Evolutionary conservation across 805 yeast species (phyloP).

Genomic region (Scheffersomyces coipomensis): DNA sequence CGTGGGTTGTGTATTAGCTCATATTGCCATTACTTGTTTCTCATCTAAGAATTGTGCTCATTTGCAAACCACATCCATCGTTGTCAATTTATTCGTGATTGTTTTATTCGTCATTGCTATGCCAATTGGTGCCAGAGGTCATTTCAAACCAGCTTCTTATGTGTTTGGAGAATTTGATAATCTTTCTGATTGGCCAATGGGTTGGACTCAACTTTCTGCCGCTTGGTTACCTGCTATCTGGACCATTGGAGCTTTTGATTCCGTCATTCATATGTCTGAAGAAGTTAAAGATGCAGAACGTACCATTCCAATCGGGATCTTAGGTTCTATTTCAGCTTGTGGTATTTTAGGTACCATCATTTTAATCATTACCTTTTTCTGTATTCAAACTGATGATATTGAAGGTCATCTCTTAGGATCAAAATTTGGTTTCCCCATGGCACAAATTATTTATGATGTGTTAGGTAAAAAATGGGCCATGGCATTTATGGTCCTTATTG

Average conservation of each 20-base stretch:
- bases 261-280: conserved; percentile 32
- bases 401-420: conserved; percentile 17
- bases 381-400: conserved; percentile 21
- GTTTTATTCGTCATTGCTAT: conserved; percentile 24
- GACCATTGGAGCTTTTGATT: conserved; percentile 35
- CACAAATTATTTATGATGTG: conserved; percentile 26
- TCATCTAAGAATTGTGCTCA: conserved; percentile 21
- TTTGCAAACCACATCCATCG: conserved; percentile 25
- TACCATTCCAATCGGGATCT: conserved; percentile 29
- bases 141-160: conserved; percentile 47
- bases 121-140: conserved; percentile 25
- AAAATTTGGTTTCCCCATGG: conserved; percentile 26
- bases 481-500: conserved; percentile 25
- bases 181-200: conserved; percentile 53
- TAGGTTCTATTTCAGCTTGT: conserved; percentile 27
- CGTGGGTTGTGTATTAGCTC: conserved; percentile 25
- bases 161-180: conserved; percentile 56
- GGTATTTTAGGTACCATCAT: conserved; percentile 22
- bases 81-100: conserved; percentile 20
- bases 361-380: conserved; percentile 21
- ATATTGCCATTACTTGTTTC: conserved; percentile 20
- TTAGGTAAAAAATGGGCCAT: conserved; percentile 30
- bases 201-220: conserved; percentile 41
- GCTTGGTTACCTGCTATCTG: conserved; percentile 31
- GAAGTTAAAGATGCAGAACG: conserved; percentile 24